Evolutionary conservation across 768 basidiomycete genomes (phyloP), one percentile per base, ranked within the genome.

Genomic region (Termitomyces sp.): DNA sequence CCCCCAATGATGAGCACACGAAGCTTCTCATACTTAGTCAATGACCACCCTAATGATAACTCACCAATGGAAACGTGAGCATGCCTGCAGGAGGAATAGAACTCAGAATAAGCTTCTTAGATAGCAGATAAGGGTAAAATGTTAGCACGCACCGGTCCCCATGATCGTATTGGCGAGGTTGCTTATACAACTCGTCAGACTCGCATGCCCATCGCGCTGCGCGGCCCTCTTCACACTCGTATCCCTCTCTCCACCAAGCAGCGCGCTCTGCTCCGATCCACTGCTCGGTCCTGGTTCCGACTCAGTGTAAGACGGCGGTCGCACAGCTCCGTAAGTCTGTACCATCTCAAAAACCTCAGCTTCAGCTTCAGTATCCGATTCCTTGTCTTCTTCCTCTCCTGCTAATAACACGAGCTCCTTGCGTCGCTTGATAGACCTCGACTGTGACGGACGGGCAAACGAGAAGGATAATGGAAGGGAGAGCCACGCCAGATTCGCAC

Each of bases 141-240:
- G 23, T 4, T n/a, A 41, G 43, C 30, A 78, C 80, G 64, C 68
- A 85, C 92, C 92, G 54, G 89, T 95, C 14, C 94, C 94, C 62
- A 97, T 87, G 64, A 95, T 93, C 0, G 94, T 97, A 63, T 97
- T 97, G 26, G 85, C 75, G 43, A 97, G 73, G 66, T 94, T 94
- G 62, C 89, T 86, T 51, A 91, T 77, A 50, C 83, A 85, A 60
- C 88, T 89, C 19, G 76, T 61, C 28, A 93, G 68, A 43, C 73
- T 82, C 11, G 90, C 92, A 69, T 82, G 82, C 0, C 92, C 92
- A 19, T 89, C 87, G 50, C 56, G 64, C 50, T 68, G 68, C 31
- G 14, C 53, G 19, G 56, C 57, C 50, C 57, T 58, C 50, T 66
- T 66, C 31, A 59, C 49, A 0, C 62, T 48, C 33, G 62, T 59